Evolutionary conservation across 176 grass and related monocot genomes (phyloP), one percentile per base, ranked within the genome.

Genomic region (Melocanna baccifera): DNA sequence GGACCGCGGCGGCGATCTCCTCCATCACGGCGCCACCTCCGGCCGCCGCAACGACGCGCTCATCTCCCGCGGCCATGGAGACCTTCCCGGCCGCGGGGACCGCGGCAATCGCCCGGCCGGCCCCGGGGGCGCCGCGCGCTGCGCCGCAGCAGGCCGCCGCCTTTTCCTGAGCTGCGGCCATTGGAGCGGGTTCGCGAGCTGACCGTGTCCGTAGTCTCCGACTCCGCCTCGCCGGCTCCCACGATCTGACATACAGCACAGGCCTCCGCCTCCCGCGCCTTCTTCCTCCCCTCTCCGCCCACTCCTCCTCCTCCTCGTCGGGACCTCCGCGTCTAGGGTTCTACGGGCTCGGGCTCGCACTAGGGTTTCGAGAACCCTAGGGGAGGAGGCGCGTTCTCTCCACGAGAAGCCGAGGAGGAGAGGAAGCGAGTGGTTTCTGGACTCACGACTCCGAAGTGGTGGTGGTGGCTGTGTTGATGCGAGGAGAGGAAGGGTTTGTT

Each of bases 131-230:
- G 66, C 69, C 83, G 22, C 88, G 78, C 9, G 68, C 37, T 14
- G 75, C 39, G 73, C 75, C 36, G 69, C 89, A 93, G 93, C 79
- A 88, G 48, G 77, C 58, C 96, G 93, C 22, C 96, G 91, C 87
- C 86, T 98, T 98, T 98, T 98, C 96, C 96, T 95, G 71, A 98
- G 89, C 87, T 98, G 96, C 19, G 96, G 96, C 96, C 96, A 98
- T 98, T 98, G 96, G 56, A 92, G 85, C 9, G 96, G 96, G 66
- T 98, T 95, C 77, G 91, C 87, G 81, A 98, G 91, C 91, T 95
- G 90, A 87, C 85, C 82, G 90, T 90, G 88, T 94, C 92, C 92
- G 92, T 94, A 92, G 41, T 92, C 91, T 98, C 92, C 96, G 87
- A 89, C 91, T 85, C 94, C 89, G 84, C 85, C 87, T 91, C 80